These are phyloP conservation scores for Handroanthus guayacan DNA, from an alignment of 257 asterid species.

Conservation along the genomic window DNA sequence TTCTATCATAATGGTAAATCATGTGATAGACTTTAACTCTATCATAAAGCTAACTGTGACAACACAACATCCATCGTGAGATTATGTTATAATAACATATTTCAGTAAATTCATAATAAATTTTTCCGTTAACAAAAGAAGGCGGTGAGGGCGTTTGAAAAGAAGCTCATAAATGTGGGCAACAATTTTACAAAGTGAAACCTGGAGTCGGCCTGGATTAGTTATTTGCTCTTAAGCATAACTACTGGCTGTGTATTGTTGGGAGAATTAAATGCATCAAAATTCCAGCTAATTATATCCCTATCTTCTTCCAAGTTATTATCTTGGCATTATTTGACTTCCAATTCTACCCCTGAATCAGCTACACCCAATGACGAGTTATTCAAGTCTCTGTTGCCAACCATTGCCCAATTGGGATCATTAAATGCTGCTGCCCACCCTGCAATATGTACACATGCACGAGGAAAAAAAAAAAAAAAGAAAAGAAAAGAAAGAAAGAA, in stretches of 20 bases:
- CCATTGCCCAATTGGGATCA: constrained; percentile 31
- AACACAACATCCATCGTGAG: no score
- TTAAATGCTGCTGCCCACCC: constrained; percentile 34
- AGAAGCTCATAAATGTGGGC: constrained; percentile 7
- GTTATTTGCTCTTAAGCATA: background rate
- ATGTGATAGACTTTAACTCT: no score
- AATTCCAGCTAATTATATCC: background rate
- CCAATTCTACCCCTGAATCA: background rate
- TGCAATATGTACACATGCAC: background rate
- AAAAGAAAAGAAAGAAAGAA: no score
- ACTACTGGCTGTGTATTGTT: constrained; percentile 7
- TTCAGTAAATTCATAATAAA: no score
- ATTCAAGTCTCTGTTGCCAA: constrained; percentile 30
- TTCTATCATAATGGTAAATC: no score
- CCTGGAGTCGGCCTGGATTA: background rate
- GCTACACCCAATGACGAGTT: background rate
- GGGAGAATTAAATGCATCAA: constrained; percentile 37
- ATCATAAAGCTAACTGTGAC: no score
- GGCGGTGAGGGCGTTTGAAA: no score
- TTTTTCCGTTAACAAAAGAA: no score
- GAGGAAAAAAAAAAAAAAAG: no score
- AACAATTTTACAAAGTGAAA: background rate
- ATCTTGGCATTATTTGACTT: background rate
- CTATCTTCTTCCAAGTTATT: background rate
- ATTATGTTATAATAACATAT: no score